These are phyloP conservation scores for Dillenia turbinata DNA, from an alignment of 164 flowering plant genomes.

Conservation along the genomic window DNA sequence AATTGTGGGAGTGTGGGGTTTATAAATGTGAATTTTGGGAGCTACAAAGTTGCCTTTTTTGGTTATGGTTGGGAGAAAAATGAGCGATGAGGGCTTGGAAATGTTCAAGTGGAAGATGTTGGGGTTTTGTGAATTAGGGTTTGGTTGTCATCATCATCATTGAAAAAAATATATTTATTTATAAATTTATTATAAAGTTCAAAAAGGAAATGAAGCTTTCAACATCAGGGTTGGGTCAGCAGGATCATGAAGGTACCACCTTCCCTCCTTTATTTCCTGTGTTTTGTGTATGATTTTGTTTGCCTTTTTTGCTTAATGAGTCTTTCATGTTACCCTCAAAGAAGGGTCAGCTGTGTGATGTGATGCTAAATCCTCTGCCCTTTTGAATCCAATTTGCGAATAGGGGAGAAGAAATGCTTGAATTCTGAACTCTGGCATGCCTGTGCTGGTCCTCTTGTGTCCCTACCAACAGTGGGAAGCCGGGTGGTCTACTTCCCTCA, in stretches of 20 bases:
- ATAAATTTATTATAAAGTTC: background rate
- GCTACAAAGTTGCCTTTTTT: background rate
- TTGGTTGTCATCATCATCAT: background rate
- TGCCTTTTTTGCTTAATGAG: background rate
- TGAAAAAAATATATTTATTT: background rate
- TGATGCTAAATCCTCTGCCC: background rate
- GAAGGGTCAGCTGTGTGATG: background rate
- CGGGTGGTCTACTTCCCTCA: constrained; percentile 88
- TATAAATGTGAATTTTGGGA: background rate
- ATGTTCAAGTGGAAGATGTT: background rate
- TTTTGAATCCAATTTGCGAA: background rate
- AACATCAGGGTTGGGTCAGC: constrained; percentile 46
- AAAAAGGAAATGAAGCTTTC: constrained; percentile 28
- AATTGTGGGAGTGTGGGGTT: background rate
- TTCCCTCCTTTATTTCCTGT: constrained; percentile 4
- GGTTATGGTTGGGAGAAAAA: background rate
- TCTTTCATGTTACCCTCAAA: background rate
- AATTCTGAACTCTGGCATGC: constrained; percentile 98
- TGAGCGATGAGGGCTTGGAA: too few relatives aligned
- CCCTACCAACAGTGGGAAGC: constrained; percentile 68
- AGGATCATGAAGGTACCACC: constrained; percentile 51
- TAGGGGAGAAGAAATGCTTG: constrained; percentile 77
- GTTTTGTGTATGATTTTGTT: background rate
- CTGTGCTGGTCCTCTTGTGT: constrained; percentile 90
- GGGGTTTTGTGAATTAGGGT: background rate